These are phyloP conservation scores for Corchorus olitorius DNA, from an alignment of 345 rosid species.

Conservation along the genomic window DNA sequence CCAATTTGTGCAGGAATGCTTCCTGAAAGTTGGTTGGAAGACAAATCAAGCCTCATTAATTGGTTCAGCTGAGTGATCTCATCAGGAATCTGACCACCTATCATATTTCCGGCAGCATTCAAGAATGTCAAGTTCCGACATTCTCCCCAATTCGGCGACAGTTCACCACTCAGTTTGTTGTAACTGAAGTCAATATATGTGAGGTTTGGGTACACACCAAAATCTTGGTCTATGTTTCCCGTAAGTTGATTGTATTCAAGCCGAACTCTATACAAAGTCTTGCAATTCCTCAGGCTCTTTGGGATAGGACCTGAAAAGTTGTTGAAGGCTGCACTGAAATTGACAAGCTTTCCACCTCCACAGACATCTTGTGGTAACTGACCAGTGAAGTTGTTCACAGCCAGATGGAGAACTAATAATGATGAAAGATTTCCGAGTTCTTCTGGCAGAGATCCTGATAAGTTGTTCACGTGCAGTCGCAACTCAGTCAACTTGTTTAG, in stretches of 20 bases:
- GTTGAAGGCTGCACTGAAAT: slow-evolving; percentile 32
- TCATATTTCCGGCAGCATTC: slow-evolving; percentile 27
- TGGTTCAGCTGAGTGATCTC: slow-evolving; percentile 25
- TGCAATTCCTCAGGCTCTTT: slow-evolving; percentile 30
- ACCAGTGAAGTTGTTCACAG: slow-evolving; percentile 33
- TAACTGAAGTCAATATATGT: slow-evolving; percentile 34
- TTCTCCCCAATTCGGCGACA: slow-evolving; percentile 38
- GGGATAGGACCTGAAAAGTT: slow-evolving; percentile 38
- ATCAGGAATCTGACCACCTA: slow-evolving; percentile 26
- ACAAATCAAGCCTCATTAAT: slow-evolving; percentile 27
- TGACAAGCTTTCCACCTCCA: slow-evolving; percentile 23
- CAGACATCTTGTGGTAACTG: slow-evolving; percentile 28
- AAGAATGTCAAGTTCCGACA: slow-evolving; percentile 17
- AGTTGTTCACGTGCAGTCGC: slow-evolving; percentile 14
- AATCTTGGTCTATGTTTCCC: slow-evolving; percentile 28
- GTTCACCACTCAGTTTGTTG: slow-evolving; percentile 33
- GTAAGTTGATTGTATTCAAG: slow-evolving; percentile 34
- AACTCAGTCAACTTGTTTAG: slow-evolving; percentile 28
- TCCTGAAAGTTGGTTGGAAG: slow-evolving; percentile 30
- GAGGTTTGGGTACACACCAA: slow-evolving; percentile 38
- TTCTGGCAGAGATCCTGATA: slow-evolving; percentile 32
- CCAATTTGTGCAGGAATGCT: slow-evolving; percentile 29
- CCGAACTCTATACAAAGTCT: slow-evolving; percentile 27
- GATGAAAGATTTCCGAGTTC: slow-evolving; percentile 30
- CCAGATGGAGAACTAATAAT: slow-evolving; percentile 14